These are phyloP conservation scores for Stachybotrys elegans DNA, from an alignment of 2,329 filamentous ascomycete species.

Conservation along the genomic window DNA sequence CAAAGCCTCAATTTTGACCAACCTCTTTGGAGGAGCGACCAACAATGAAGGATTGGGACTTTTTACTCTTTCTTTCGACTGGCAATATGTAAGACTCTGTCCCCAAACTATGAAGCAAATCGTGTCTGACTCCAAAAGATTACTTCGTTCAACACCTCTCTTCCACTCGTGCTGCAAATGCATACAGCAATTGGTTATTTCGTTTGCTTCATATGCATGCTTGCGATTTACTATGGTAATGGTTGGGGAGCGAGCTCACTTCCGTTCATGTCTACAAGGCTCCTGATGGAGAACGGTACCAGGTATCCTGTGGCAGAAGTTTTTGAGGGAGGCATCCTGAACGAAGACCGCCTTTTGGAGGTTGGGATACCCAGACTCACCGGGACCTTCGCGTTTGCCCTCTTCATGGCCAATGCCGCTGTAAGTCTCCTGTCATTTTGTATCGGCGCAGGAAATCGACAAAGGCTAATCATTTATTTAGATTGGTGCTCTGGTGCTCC, in stretches of 20 bases:
- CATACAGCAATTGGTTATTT: slow-evolving; percentile 41
- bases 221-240: slow-evolving; percentile 46
- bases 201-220: slow-evolving; percentile 44
- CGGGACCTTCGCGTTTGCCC: slow-evolving; percentile 44
- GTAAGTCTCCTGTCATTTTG: slow-evolving; percentile 25
- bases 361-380: slow-evolving; percentile 43
- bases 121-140: slow-evolving; percentile 29
- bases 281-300: slow-evolving; percentile 33
- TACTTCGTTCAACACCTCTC: slow-evolving; percentile 46
- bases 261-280: slow-evolving; percentile 51
- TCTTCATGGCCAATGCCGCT: slow-evolving; percentile 54
- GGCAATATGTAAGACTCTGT: slow-evolving; percentile 42
- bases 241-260: slow-evolving; percentile 39
- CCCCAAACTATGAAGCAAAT: background rate
- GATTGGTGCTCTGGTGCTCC: slow-evolving; percentile 50
- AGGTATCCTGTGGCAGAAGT: slow-evolving; percentile 34
- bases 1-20: slow-evolving; percentile 38
- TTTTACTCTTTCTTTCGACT: slow-evolving; percentile 46
- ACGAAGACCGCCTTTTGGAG: slow-evolving; percentile 31
- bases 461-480: slow-evolving; percentile 12
- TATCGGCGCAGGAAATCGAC: too few relatives aligned
- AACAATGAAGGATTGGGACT: slow-evolving; percentile 49
- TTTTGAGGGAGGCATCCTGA: slow-evolving; percentile 35
- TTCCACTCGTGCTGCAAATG: slow-evolving; percentile 45
- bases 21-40: slow-evolving; percentile 44